Base-by-base conservation (phyloP, 495 filamentous ascomycete genomes). In the Podospora australis region DNA sequence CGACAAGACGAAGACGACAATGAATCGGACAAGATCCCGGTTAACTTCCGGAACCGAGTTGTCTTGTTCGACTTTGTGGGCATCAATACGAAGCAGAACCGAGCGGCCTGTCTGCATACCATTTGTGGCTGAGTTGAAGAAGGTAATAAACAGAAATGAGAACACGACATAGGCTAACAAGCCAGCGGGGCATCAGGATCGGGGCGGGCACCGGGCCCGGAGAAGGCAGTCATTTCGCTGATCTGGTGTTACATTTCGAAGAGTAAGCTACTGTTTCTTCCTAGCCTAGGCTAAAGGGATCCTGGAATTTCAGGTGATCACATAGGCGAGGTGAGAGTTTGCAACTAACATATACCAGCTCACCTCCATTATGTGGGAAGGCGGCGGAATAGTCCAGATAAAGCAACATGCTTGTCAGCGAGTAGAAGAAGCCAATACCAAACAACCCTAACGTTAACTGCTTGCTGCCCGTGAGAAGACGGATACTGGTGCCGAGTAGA, bases 401-500 rank as follows among this genome's bases (percentile, higher is more conserved):
- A 10, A 39, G 14, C 1, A 39, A 19, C 17, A 17, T 39, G 36
- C 36, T 39, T n/a, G 21, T 39, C 3, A 39, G 36, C 11, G 36
- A 39, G 36, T 39, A 19, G 16, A 39, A 39, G 20, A 39, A 39
- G 4, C 36, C 36, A 19, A 39, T 19, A 14, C 36, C 36, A 39
- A 39, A 39, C 0, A 39, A 19, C 4, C 36, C 36, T 10, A 39
- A 13, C 4, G 36, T 39, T 11, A 39, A 2, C 3, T 22, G 4
- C 20, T 39, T 39, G 5, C 20, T 39, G 1, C 64, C 63, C 8
- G 64, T 75, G 1, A 53, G 35, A 72, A 68, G 39, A 78, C 71
- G 14, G 56, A 58, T 0, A 68, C 69, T 0, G 76, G 73, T 0
- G 72, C 76, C 2, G 68, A 73, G 49, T 75, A 78, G n/a, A 79